Conservation (phyloP, 345 rosid species). For the Pelargonium nanum region DNA sequence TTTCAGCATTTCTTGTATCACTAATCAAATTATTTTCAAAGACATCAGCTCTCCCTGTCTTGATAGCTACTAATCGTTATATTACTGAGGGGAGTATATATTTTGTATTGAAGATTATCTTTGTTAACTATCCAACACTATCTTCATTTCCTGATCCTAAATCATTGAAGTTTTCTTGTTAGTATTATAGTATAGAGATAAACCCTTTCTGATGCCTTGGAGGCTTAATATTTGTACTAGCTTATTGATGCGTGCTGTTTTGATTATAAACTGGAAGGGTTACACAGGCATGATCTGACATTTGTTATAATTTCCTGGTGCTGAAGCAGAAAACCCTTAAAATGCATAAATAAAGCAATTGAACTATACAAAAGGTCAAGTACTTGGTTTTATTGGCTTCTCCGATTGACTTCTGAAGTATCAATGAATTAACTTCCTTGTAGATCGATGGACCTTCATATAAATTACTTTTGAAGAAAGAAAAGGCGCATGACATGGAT, state of each 20-base stretch:
- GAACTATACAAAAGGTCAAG: neutral
- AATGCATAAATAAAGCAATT: too few relatives aligned
- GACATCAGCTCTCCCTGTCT: neutral
- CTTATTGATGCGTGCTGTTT: neutral
- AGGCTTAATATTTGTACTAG: too few relatives aligned
- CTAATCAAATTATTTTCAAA: neutral
- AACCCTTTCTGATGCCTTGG: too few relatives aligned
- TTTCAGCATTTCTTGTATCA: too few relatives aligned
- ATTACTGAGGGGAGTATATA: neutral
- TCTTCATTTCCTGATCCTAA: neutral
- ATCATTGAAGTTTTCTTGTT: neutral
- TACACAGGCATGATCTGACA: too few relatives aligned
- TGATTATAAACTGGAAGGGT: too few relatives aligned
- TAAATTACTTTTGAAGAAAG: conserved; percentile 53
- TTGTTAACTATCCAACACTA: neutral
- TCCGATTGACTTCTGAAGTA: neutral
- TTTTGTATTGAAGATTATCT: neutral
- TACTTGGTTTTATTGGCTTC: neutral
- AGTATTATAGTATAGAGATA: neutral
- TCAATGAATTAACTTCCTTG: conserved; percentile 3
- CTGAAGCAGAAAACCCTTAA: neutral
- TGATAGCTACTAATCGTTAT: neutral
- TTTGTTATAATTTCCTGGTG: too few relatives aligned
- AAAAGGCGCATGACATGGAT: conserved; percentile 90
- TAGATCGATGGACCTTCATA: conserved; percentile 69